phyloP scores from a whole-genome alignment of 495 filamentous ascomycete genomes.

The Tuber microsphaerosporum region DNA sequence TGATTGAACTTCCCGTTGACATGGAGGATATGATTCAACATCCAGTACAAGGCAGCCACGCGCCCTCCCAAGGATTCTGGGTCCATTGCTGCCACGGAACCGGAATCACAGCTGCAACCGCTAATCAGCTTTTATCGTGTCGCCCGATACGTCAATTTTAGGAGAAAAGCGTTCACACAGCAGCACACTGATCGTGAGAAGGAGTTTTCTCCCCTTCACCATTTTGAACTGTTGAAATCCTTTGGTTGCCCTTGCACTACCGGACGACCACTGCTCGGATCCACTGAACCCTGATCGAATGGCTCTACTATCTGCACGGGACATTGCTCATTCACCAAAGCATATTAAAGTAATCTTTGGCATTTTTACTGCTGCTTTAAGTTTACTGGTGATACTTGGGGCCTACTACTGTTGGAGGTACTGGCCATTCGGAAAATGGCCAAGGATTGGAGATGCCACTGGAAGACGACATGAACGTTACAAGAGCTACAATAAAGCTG shows the following conservation, averaged over 20 bases:
- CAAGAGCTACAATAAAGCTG: neutral
- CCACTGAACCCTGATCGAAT: slow-evolving; percentile 1
- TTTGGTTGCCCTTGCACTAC: neutral
- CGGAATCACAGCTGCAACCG: neutral
- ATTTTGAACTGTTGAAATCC: neutral
- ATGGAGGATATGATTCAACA: neutral
- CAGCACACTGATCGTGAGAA: neutral
- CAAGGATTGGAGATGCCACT: neutral
- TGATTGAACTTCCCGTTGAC: neutral
- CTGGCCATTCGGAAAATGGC: neutral
- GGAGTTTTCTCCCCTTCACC: neutral
- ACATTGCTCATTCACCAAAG: neutral
- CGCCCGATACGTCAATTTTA: neutral
- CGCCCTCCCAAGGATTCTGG: neutral
- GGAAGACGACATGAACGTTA: neutral
- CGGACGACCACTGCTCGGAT: neutral
- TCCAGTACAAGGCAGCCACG: neutral
- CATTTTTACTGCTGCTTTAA: slow-evolving; percentile 2
- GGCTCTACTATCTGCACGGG: slow-evolving; percentile 3
- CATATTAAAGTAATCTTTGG: neutral
- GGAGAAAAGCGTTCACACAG: slow-evolving; percentile 2
- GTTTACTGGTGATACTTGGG: neutral
- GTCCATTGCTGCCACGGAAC: neutral
- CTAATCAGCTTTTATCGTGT: neutral
- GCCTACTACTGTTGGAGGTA: neutral